These are phyloP conservation scores for Volvariella volvacea DNA, from an alignment of 1,284 basidiomycete species.

Conservation along the genomic window DNA sequence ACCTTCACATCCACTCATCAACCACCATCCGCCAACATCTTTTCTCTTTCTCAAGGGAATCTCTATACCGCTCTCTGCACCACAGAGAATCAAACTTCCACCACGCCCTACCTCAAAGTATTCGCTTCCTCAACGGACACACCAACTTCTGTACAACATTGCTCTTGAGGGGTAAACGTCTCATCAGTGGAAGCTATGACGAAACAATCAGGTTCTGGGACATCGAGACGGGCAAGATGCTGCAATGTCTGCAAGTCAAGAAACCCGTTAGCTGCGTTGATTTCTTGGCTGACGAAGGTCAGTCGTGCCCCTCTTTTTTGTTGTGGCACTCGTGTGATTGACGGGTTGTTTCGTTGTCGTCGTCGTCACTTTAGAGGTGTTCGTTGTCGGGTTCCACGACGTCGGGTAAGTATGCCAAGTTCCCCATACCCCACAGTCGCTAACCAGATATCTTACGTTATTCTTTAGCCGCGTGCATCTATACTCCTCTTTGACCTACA, in stretches of 20 bases:
- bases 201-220: constrained; percentile 90
- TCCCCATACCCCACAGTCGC: constrained; percentile 4
- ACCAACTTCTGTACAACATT: constrained; percentile 86
- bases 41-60: constrained; percentile 42
- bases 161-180: constrained; percentile 66
- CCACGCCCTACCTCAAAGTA: constrained; percentile 67
- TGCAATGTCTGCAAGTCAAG: constrained; percentile 74
- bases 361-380: constrained; percentile 58
- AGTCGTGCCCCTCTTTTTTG: constrained; percentile 11
- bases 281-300: constrained; percentile 76
- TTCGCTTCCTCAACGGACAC: constrained; percentile 78
- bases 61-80: constrained; percentile 75
- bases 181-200: constrained; percentile 88
- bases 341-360: constrained; percentile 1
- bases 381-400: constrained; percentile 90
- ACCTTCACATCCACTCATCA: neutral
- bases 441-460: neutral
- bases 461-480: constrained; percentile 72
- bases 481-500: constrained; percentile 76
- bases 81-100: constrained; percentile 85
- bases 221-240: constrained; percentile 72
- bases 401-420: constrained; percentile 55
- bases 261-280: constrained; percentile 89
- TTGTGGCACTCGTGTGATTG: constrained; percentile 1
- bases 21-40: neutral